phyloP scores from a whole-genome alignment of 129 eudicot species.

The Artemisia argyi region DNA sequence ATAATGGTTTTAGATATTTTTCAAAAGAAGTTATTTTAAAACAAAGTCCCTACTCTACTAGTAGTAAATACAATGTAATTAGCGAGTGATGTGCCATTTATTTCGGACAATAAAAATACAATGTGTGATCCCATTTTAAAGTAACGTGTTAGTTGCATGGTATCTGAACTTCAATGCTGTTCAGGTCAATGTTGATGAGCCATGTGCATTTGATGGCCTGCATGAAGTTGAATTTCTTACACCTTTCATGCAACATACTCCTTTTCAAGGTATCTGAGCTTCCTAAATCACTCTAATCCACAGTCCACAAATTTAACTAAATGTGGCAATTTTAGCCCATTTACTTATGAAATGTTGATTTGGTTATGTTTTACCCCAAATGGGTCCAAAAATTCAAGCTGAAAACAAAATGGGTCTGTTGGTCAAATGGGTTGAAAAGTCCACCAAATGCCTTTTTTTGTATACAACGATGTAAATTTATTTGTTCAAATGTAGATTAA shows the following conservation, averaged over 20 bases:
- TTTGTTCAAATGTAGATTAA: neutral
- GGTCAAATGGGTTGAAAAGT: neutral
- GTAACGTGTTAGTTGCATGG: neutral
- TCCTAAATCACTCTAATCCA: conserved; percentile 6
- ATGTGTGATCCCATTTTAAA: no score
- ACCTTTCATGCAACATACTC: conserved; percentile 61
- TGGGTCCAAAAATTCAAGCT: neutral
- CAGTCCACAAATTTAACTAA: no score
- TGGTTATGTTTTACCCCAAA: neutral
- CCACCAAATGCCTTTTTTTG: neutral
- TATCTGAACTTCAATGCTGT: neutral
- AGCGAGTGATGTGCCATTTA: neutral
- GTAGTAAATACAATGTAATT: neutral
- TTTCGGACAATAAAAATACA: neutral
- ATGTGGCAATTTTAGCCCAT: neutral
- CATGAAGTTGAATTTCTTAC: conserved; percentile 81
- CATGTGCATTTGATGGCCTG: conserved; percentile 39
- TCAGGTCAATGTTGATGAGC: conserved; percentile 64
- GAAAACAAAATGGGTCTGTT: neutral
- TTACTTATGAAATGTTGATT: conserved; percentile 7
- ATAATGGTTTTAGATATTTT: no score
- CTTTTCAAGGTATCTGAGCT: conserved; percentile 53
- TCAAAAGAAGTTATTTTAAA: no score
- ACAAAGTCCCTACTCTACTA: neutral
- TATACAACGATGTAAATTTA: neutral